Base-by-base conservation (phyloP, 2,329 filamentous ascomycete species). In the Cercospora brassicicola region DNA sequence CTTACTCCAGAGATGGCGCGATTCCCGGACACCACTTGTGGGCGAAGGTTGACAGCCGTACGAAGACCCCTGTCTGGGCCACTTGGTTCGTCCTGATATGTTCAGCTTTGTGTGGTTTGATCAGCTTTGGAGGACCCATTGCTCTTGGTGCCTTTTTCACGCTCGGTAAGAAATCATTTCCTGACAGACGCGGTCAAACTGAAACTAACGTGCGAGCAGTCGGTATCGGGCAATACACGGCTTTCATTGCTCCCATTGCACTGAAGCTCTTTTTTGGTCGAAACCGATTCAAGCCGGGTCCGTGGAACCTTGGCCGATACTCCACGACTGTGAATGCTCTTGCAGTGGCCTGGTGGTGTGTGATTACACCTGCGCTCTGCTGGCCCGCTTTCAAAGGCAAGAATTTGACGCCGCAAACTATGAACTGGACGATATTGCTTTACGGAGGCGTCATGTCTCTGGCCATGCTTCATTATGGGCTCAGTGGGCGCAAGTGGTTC, bases 401-500 rank as follows among this genome's bases (percentile, higher is more conserved):
- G 11, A 75, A 77, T 61, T 57, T 78, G 6, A 76, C 66, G 11
- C 67, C 63, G 5, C 57, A 74, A 30, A 77, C 72, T 28, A 78
- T 78, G 77, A 78, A 78, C 57, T 78, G 74, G 72, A 67, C 59
- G 5, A 53, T 62, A 3, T 31, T 42, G 23, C 74, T 78, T n/a
- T 78, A 76, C 45, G 77, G 76, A 6, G 76, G 75, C 18, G 67
- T 73, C 3, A 78, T 79, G 76, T 56, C 71, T 10, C 63, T 77
- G 15, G 75, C 74, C 9, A 70, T 78, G 69, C 55, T 70, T 9
- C 76, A 74, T 64, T 77, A 77, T 51, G 75, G 70, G 8, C 69
- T 77, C 30, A 70, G 70, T 60, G 76, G 71, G 15, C 65, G 76
- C n/a, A 76, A 76, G 59, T 78, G 76, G 76, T 78, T 78, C 75